A percentile compares a stretch with the other conserved stretches of the same genome.
phyloP scores from a whole-genome alignment of 2,329 filamentous ascomycete species.

The Cylindrodendrum hubeiense region DNA sequence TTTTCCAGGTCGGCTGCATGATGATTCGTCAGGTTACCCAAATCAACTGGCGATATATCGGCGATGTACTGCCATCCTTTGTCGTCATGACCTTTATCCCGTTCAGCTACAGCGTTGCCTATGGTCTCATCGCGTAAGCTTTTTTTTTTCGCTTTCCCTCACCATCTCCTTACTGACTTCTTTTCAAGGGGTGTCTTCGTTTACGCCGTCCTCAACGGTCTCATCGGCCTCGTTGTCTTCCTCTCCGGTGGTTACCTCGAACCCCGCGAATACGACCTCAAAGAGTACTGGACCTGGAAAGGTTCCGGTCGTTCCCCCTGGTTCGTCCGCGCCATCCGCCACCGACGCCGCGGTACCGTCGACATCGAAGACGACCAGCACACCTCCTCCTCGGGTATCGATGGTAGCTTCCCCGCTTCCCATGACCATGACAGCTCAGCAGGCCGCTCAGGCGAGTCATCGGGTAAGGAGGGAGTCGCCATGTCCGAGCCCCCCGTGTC shows the following conservation, averaged over 20 bases:
- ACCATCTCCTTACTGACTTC: conserved; percentile 17
- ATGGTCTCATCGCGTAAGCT: conserved; percentile 78
- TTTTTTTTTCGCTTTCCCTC: neutral
- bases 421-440: conserved; percentile 33
- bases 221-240: conserved; percentile 60
- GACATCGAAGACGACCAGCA: conserved; percentile 22
- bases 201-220: conserved; percentile 62
- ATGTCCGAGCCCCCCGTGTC: conserved; percentile 34
- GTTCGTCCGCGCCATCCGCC: conserved; percentile 56
- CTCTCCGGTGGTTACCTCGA: conserved; percentile 57
- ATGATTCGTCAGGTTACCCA: conserved; percentile 82
- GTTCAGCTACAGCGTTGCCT: conserved; percentile 83
- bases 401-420: conserved; percentile 20
- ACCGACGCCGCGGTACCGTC: conserved; percentile 12
- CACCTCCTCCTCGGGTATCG: neutral
- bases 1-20: conserved; percentile 74
- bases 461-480: conserved; percentile 37
- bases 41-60: conserved; percentile 83
- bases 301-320: conserved; percentile 61
- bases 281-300: conserved; percentile 69
- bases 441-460: conserved; percentile 27
- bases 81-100: conserved; percentile 81
- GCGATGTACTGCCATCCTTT: conserved; percentile 81
- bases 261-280: conserved; percentile 65
- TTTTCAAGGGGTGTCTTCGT: conserved; percentile 64